Percentiles rank a stretch among this genome's conserved stretches.
These are phyloP conservation scores for Neofusicoccum laricinum DNA, from an alignment of 2,329 filamentous ascomycete genomes.

Conservation along the genomic window DNA sequence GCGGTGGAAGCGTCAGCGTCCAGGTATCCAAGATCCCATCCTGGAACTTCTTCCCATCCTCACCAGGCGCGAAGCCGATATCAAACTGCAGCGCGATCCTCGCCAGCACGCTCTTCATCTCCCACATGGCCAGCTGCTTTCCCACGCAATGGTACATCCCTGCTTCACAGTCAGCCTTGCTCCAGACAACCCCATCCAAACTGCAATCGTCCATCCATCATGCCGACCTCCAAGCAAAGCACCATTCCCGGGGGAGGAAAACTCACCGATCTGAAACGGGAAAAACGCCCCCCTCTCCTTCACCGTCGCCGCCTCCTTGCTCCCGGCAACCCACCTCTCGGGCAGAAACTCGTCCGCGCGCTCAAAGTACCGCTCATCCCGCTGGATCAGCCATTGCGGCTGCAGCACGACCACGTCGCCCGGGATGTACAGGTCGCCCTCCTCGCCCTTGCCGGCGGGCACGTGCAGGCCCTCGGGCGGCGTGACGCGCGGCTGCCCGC, in stretches of 20 bases:
- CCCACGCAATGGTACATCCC: conserved; percentile 71
- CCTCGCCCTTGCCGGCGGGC: conserved; percentile 23
- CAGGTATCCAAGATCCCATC: conserved; percentile 35
- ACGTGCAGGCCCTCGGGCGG: conserved; percentile 37
- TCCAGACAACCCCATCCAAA: too few relatives aligned
- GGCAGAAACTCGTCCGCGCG: conserved; percentile 29
- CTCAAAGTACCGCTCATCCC: conserved; percentile 21
- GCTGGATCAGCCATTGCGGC: conserved; percentile 30
- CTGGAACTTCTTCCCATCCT: conserved; percentile 33
- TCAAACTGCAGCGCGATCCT: conserved; percentile 62
- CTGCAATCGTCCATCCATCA: too few relatives aligned
- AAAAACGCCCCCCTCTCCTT: conserved; percentile 23
- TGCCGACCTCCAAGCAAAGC: too few relatives aligned
- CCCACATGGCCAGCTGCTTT: conserved; percentile 65
- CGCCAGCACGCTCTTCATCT: conserved; percentile 63
- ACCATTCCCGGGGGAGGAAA: neutral
- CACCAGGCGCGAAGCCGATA: conserved; percentile 40
- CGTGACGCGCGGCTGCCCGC: conserved; percentile 36
- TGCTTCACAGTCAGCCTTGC: conserved; percentile 31
- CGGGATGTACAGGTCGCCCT: conserved; percentile 31
- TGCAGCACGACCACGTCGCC: conserved; percentile 29
- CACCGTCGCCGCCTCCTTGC: conserved; percentile 30
- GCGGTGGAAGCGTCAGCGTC: neutral
- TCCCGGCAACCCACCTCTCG: conserved; percentile 26
- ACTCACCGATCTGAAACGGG: conserved; percentile 13